Base-by-base conservation (phyloP, 495 filamentous ascomycete genomes). In the Aspergillus leporis region DNA sequence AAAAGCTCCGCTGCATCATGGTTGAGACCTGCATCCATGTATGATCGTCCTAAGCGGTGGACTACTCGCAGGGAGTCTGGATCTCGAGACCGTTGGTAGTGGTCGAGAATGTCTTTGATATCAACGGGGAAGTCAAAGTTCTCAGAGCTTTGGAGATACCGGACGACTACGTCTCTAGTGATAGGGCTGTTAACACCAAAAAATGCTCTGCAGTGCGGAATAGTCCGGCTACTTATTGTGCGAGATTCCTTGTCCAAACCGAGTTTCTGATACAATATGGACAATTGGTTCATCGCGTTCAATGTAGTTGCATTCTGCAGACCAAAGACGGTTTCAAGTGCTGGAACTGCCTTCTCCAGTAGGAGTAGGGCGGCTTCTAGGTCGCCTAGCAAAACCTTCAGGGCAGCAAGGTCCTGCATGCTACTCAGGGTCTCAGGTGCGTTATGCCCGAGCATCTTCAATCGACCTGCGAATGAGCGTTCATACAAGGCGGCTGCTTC, bases 111-210 rank as follows among this genome's bases (percentile, higher is more conserved):
- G 10, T 65, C 60, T 52, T 64, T 60, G 47, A 73, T 64, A 16
- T 73, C 68, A 4, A 58, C 13, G 3, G 70, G 64, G 28, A 73
- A 73, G 53, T 73, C 70, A 36, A 70, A 69, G 51, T 68, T 69
- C 3, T 68, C 65, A 1, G 70, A 62, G 46, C 58, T 59, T 16
- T 69, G 62, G 1, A 73, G 47, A 49, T 71, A 73, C 22, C 67
- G 59, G 5, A 69, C 59, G 5, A 72, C 59, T 0, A 59, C 56
- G 43, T 72, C 65, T 23, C 70, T 47, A 23, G 67, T 72, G 47
- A 66, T 53, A n/a, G 59, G 53, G 51, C 61, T 65, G 5, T 58
- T 60, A 43, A 68, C 53, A 18, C 70, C 70, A 19, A 68, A 67
- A 31, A 72, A 61, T 3, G 64, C 61, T 22, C 61, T 61, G 23